phyloP scores from a whole-genome alignment of 805 yeast species.

The Cyberlindnera meyerae region DNA sequence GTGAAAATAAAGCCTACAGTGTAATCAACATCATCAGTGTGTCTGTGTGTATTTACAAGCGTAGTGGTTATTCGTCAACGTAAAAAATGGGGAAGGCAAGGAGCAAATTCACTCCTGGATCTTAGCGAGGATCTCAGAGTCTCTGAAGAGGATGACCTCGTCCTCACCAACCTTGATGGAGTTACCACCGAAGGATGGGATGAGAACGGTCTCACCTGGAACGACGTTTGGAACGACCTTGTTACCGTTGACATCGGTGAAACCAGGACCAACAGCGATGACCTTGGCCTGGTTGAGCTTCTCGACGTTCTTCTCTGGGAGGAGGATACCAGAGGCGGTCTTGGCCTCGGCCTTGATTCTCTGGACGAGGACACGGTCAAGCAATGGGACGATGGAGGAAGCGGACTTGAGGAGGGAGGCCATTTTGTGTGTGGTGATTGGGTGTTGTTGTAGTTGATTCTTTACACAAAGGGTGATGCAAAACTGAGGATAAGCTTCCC shows the following conservation, averaged over 20 bases:
- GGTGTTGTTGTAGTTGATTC: not conserved
- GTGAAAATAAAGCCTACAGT: slow-evolving; percentile 1
- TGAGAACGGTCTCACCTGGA: slow-evolving; percentile 90
- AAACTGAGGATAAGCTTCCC: not conserved
- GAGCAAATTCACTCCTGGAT: slow-evolving; percentile 48
- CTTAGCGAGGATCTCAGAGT: slow-evolving; percentile 92
- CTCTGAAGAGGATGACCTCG: slow-evolving; percentile 77
- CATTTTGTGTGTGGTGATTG: slow-evolving; percentile 29
- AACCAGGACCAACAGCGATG: slow-evolving; percentile 94
- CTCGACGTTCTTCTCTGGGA: slow-evolving; percentile 94
- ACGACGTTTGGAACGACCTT: slow-evolving; percentile 67
- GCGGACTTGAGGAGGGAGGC: slow-evolving; percentile 72
- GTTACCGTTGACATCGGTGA: slow-evolving; percentile 69
- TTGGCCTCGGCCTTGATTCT: slow-evolving; percentile 86
- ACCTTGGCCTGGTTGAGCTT: slow-evolving; percentile 91
- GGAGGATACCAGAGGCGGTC: slow-evolving; percentile 88
- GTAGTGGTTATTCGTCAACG: too few relatives aligned
- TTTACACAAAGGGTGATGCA: too few relatives aligned
- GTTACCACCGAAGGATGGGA: slow-evolving; percentile 93
- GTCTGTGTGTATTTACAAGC: slow-evolving; percentile 10
- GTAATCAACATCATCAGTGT: not conserved
- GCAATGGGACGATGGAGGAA: slow-evolving; percentile 82
- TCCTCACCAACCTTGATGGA: slow-evolving; percentile 84
- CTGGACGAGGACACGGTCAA: slow-evolving; percentile 95
- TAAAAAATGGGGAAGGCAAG: not conserved